Evolutionary conservation across 306 rosid species (phyloP), one percentile per base, ranked within the genome.

Genomic region (Prunus salicina): DNA sequence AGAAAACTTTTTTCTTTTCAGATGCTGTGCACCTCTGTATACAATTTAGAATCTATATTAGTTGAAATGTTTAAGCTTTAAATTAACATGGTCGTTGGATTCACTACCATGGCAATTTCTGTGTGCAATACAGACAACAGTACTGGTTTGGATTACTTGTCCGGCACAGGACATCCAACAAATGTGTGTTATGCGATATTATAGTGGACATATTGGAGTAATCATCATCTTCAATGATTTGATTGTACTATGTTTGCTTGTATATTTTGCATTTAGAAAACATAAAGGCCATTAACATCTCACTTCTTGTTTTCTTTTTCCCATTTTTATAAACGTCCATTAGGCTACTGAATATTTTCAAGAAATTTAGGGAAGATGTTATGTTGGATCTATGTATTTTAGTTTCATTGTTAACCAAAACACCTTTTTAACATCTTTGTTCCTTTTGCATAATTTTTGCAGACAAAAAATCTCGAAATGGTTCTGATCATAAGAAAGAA

Each of bases 401-500:
- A 38, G 51, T 58, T 43, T 74, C 74, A 24, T 71, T 41, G 46
- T 78, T 55, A 22, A 18, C 61, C 73, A 52, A 20, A 27, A 11
- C 38, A 34, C 57, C 32, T 25, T 62, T 46, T 52, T 53, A 57
- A 69, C 1, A 19, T 52, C 45, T 49, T 20, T 69, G 67, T 71
- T 60, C 58, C 69, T 67, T 69, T 57, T 76, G 41, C 71, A 15
- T 66, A n/a, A 18, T 70, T 79, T 64, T 27, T 67, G 63, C 67
- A 96, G 99, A 96, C 34, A 96, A 92, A 87, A 96, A 89, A 77
- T 86, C 91, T 5, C 80, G 82, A 47, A 75, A 80, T 82, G 88
- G 85, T 68, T 70, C 90, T 15, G 98, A 91, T 76, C 75, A 88
- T 61, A 96, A 92, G 87, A 95, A 90, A 90, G 99, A 96, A 73